Evolutionary conservation across 106 monocot genomes (phyloP).

Genomic region (Dactylorhiza incarnata): DNA sequence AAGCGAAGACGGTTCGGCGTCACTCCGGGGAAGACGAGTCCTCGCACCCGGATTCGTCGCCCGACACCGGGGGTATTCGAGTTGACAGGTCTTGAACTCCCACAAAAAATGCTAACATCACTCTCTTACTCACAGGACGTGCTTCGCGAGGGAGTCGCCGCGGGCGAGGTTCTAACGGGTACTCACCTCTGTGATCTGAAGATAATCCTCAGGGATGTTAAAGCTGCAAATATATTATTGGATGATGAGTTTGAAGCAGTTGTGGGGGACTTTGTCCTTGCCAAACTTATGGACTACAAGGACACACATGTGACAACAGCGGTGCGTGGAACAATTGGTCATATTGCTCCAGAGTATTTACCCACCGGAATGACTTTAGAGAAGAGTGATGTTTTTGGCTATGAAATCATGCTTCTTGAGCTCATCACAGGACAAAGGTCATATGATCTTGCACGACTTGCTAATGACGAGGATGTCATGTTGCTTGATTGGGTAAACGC

Average conservation of each 20-base stretch:
- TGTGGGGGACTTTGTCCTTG: constrained; percentile 69
- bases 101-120: no score
- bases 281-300: constrained; percentile 74
- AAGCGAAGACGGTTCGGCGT: no score
- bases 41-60: no score
- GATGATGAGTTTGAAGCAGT: constrained; percentile 75
- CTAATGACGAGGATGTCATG: constrained; percentile 81
- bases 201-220: constrained; percentile 74
- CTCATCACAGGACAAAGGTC: constrained; percentile 73
- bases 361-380: constrained; percentile 71
- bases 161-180: no score
- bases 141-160: no score
- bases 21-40: no score
- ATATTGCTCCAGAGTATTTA: constrained; percentile 72
- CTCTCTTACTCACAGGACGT: no score
- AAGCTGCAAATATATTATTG: constrained; percentile 72
- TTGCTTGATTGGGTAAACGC: constrained; percentile 59
- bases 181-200: constrained; percentile 79
- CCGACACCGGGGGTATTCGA: no score
- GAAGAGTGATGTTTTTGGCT: constrained; percentile 77
- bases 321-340: constrained; percentile 69
- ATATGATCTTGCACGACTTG: constrained; percentile 72
- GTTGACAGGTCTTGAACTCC: no score
- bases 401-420: constrained; percentile 74
- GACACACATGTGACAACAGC: constrained; percentile 76